These are phyloP conservation scores for Penstemon eatonii DNA, from an alignment of 257 asterid species.

Conservation along the genomic window DNA sequence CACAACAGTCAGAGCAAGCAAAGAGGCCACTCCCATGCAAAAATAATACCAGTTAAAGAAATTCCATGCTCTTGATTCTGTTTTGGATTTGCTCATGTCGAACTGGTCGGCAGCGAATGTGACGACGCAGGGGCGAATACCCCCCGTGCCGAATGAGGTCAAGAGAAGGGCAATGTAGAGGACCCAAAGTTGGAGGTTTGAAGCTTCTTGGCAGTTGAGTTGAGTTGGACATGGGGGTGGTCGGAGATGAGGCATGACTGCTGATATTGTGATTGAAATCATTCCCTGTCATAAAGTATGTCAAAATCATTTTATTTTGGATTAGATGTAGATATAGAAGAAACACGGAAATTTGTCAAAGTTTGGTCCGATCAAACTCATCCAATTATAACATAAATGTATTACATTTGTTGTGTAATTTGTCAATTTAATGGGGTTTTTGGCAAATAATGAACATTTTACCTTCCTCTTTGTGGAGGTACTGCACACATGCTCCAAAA, in stretches of 20 bases:
- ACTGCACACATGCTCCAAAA: too few species aligned
- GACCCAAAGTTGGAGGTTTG: slow-evolving; percentile 53
- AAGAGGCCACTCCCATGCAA: slow-evolving; percentile 66
- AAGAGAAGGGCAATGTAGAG: slow-evolving; percentile 65
- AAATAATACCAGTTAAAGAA: slow-evolving; percentile 84
- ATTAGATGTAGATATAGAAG: not conserved
- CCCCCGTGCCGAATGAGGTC: slow-evolving; percentile 73
- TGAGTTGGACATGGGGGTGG: slow-evolving; percentile 83
- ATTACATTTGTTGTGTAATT: too few species aligned
- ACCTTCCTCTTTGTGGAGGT: too few species aligned
- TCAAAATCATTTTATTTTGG: not conserved
- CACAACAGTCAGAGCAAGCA: slow-evolving; percentile 68
- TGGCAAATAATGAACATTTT: too few species aligned
- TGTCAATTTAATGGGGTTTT: too few species aligned
- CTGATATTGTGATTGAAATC: slow-evolving; percentile 63
- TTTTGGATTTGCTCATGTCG: slow-evolving; percentile 59
- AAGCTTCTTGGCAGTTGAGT: slow-evolving; percentile 70
- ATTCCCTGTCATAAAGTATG: slow-evolving; percentile 52
- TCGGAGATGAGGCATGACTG: slow-evolving; percentile 60
- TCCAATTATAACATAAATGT: too few species aligned
- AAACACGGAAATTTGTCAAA: too few species aligned
- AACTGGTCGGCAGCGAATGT: slow-evolving; percentile 86
- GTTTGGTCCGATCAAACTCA: too few species aligned
- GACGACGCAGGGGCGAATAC: slow-evolving; percentile 75
- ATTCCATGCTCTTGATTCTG: slow-evolving; percentile 56